Evolutionary conservation across 2,329 filamentous ascomycete genomes (phyloP).

Genomic region (Moelleriella libera): DNA sequence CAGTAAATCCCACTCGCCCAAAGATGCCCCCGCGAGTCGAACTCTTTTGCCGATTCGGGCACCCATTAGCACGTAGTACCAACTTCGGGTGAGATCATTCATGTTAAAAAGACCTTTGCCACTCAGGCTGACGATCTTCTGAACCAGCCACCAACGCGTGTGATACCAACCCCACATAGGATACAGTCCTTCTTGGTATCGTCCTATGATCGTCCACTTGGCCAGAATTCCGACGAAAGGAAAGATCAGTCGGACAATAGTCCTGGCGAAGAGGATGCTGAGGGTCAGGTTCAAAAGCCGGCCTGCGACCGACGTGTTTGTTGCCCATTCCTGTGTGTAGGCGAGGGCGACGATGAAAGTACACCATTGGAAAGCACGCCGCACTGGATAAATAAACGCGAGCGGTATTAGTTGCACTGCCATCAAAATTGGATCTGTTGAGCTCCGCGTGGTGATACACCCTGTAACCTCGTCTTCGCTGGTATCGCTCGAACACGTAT

Average conservation of each 20-base stretch:
- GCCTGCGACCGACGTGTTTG: slow-evolving; percentile 23
- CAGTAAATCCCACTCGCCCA: slow-evolving; percentile 45
- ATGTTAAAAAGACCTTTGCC: slow-evolving; percentile 31
- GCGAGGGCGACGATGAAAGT: slow-evolving; percentile 33
- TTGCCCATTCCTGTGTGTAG: slow-evolving; percentile 23
- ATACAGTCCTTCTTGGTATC: slow-evolving; percentile 36
- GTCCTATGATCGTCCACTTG: slow-evolving; percentile 42
- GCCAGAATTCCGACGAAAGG: slow-evolving; percentile 33
- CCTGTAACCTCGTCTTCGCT: slow-evolving; percentile 12
- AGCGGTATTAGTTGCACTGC: slow-evolving; percentile 36
- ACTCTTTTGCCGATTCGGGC: slow-evolving; percentile 38
- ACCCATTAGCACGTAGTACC: slow-evolving; percentile 37
- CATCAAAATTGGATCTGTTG: slow-evolving; percentile 33
- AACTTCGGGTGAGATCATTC: slow-evolving; percentile 21
- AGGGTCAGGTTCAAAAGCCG: slow-evolving; percentile 33
- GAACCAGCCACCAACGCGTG: slow-evolving; percentile 42
- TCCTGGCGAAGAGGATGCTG: slow-evolving; percentile 26
- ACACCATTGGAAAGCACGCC: slow-evolving; percentile 36
- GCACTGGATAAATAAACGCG: slow-evolving; percentile 32
- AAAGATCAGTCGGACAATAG: slow-evolving; percentile 21
- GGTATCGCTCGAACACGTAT: not conserved
- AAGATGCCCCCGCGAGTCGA: slow-evolving; percentile 24
- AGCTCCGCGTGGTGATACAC: slow-evolving; percentile 28
- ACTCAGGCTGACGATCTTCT: slow-evolving; percentile 35
- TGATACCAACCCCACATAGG: slow-evolving; percentile 47